Base-by-base conservation (phyloP, 148 eudicot genomes). In the Cornus controversa region DNA sequence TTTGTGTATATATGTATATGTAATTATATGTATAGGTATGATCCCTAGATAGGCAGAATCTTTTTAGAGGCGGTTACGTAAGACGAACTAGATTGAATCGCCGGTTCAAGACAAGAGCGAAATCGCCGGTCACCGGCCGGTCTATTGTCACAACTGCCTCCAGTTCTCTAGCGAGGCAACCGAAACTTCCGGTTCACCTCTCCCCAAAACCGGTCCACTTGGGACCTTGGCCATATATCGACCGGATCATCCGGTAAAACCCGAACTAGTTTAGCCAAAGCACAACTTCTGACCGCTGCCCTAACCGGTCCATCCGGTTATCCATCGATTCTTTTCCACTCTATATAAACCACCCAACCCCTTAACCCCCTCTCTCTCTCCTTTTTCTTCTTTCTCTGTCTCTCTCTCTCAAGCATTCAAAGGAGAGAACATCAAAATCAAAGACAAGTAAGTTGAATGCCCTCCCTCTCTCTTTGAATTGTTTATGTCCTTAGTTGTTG, bases 261-360 rank as follows among this genome's bases (percentile, higher is more conserved):
- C 77, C 72, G 40, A 65, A 34, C 66, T 16, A 24, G 29, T 40
- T 40, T 45, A 15, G 2, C 36, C 15, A 76, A 78, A 78, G 63
- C 80, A 70, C 77, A 23, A 58, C 66, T 73, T 68, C 66, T 34
- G 58, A 60, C 69, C 71, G 64, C 65, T 77, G 16, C 70, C 71
- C 72, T 84, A 80, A 84, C 92, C 97, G 97, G 94, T 83, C 79
- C 75, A 81, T 72, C 93, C 90, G 88, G 89, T 87, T 75, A 74
- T 67, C 84, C 85, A 70, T 77, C 86, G 86, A 83, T 78, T 80
- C 84, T 67, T 79, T 37, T 22, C 74, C 77, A 22, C 71, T 72
- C 69, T 77, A 81, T 74, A 81, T 69, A 68, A 66, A 24, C 60
- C 36, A 25, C 45, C 70, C 34, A 71, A 58, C 65, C 79, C 77